A percentile compares a stretch with the other conserved stretches of the same genome.
Conservation (phyloP, 805 yeast species). For the Schizosaccharomyces osmophilus region DNA sequence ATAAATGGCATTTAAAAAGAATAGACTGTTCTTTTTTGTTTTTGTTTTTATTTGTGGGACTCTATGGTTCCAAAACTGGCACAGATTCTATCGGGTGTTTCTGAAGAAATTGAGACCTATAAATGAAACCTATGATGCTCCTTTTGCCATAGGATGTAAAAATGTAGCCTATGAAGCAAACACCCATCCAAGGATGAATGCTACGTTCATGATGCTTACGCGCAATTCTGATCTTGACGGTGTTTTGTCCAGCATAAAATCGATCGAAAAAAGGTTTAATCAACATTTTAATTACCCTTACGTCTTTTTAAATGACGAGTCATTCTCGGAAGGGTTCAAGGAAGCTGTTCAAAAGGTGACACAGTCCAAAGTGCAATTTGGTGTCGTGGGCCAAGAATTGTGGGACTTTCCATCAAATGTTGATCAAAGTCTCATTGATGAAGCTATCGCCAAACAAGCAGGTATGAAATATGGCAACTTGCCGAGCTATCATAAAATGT, state of each 20-base stretch:
- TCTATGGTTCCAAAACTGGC: not conserved
- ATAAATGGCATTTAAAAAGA: not conserved
- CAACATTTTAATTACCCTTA: conserved; percentile 42
- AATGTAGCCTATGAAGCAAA: conserved; percentile 18
- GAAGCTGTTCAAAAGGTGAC: conserved; percentile 35
- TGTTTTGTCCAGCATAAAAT: conserved; percentile 34
- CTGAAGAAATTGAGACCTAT: not conserved
- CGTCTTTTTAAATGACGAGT: conserved; percentile 53
- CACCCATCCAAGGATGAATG: conserved; percentile 22
- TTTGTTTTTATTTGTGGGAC: not conserved
- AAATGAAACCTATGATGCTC: not conserved
- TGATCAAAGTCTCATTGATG: conserved; percentile 16
- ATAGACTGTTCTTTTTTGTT: not conserved
- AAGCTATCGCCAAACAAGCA: conserved; percentile 11
- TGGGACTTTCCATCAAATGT: conserved; percentile 52
- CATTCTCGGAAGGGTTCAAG: conserved; percentile 33
- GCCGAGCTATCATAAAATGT: conserved; percentile 46
- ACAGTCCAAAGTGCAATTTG: conserved; percentile 26
- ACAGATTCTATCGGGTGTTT: not conserved
- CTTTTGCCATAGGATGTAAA: conserved; percentile 22
- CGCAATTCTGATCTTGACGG: conserved; percentile 39
- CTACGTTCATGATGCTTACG: conserved; percentile 32
- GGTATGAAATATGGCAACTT: conserved; percentile 40
- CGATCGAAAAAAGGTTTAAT: conserved; percentile 47
- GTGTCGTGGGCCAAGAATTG: conserved; percentile 31